Base-by-base conservation (phyloP, 805 yeast genomes). In the Starmerella stigmatis region DNA sequence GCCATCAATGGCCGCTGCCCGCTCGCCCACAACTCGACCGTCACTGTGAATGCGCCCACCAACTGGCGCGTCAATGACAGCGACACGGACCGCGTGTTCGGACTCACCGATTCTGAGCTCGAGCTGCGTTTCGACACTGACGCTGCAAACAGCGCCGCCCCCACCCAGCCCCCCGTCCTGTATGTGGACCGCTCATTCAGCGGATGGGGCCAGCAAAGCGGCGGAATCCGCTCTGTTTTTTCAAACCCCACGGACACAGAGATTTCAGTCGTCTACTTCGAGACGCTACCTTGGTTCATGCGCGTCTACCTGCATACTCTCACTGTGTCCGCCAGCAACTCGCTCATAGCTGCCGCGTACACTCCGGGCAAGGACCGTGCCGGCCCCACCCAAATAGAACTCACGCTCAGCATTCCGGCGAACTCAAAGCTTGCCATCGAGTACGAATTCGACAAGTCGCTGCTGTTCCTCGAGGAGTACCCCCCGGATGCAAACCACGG, bases 401-500 rank as follows among this genome's bases (percentile, higher is more conserved):
- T 85, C 29, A 64, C 64, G 8, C 58, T 89, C 17, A 59, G 56
- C 0, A 59, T 89, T 2, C 96, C 96, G 0, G 38, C 54, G 8
- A 12, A 25, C 6, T 40, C 39, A 10, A 21, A 21, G 26, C 21
- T 45, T 11, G 54, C 44, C 27, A 35, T 48, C 23, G 76, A 81
- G 3, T 83, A 83, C 60, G 75, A 79, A 45, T 88, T 89, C 59
- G 97, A 92, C 60, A 92, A 88, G 61, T 78, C 94, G 0, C 69
- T 92, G 60, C 69, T 92, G 25, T 72, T 80, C 46, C 78, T 83
- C 49, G 82, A 86, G 3, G 97, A 92, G 61, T 92, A 92, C 58
- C 98, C 98, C n/a, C 98, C 98, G 1, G 98, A 92, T 68, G 97
- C 98, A 2, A 92, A 92, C 61, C 96, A 92, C 57, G 98, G 98